A percentile compares a stretch with the other conserved stretches of the same genome.
phyloP scores from a whole-genome alignment of 768 basidiomycete species.

The Trametes cingulata region DNA sequence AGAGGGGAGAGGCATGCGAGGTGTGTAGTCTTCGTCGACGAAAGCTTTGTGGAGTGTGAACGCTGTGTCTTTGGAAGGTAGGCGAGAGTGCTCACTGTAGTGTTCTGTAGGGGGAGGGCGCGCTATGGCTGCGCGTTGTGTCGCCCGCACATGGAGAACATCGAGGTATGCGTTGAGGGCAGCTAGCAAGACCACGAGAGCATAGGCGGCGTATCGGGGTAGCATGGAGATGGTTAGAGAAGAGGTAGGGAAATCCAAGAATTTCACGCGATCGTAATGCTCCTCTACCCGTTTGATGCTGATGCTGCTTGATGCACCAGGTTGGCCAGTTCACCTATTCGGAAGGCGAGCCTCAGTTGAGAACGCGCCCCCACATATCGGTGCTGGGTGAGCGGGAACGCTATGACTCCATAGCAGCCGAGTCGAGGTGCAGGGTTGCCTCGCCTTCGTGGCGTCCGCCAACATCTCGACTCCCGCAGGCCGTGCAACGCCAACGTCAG shows the following conservation, averaged over 20 bases:
- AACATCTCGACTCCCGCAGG: too few relatives aligned
- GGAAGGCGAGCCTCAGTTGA: neutral
- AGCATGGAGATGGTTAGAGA: slow-evolving; percentile 4
- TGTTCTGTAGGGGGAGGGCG: slow-evolving; percentile 1
- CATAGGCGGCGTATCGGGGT: neutral
- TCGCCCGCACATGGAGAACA: slow-evolving; percentile 10
- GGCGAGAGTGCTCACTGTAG: slow-evolving; percentile 11
- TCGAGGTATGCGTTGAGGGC: slow-evolving; percentile 14
- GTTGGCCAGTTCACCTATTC: neutral
- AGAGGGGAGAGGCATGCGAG: slow-evolving; percentile 23
- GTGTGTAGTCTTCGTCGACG: slow-evolving; percentile 23
- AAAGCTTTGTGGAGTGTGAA: neutral
- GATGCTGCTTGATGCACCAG: neutral
- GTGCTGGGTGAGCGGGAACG: neutral
- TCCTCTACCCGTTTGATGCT: neutral
- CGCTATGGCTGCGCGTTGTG: slow-evolving; percentile 1
- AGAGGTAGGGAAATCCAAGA: neutral
- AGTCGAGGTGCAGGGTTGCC: neutral
- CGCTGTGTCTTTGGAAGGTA: neutral
- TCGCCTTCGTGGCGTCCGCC: neutral
- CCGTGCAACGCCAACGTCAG: too few relatives aligned
- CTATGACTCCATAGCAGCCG: neutral
- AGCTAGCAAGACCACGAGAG: neutral
- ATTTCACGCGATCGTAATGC: neutral
- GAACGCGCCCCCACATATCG: neutral